Evolutionary conservation across 2,329 filamentous ascomycete species (phyloP), one percentile per base, ranked within the genome.

Genomic region (Sclerotinia subarctica): DNA sequence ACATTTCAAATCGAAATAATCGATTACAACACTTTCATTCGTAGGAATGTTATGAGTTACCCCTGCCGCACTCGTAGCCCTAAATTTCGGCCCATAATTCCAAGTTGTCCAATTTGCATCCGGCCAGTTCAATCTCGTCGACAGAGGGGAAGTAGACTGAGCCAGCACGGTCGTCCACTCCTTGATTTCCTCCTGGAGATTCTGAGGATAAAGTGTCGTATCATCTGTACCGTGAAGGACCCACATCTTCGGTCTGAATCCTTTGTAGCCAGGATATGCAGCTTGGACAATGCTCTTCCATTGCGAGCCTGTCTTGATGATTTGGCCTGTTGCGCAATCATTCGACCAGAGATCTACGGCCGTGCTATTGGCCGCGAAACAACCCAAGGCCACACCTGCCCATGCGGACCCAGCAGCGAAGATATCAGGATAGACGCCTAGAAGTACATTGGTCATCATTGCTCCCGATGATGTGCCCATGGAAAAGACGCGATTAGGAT

Each of bases 401-500:
- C 81, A 83, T 17, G 76, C 80, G 10, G 79, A 78, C 2, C 77
- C 82, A 1, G 81, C 82, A 1, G 77, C 77, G 70, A 84, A 83
- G 38, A 84, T 69, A 29, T 83, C 82, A 0, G 82, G 82, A 72
- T 84, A 84, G 0, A 79, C 77, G 2, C 80, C 82, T 0, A 79
- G 78, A 51, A 84, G 75, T 0, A 84, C 81, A 70, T 84, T 83
- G 2, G 81, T 82, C 82, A 84, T 83, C 81, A 84, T 84, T n/a
- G 78, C 81, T 1, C 82, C 82, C 2, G 58, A 67, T 5, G 57
- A 64, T 7, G 44, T 64, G 2, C 86, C 86, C 0, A 83, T 85
- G 1, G 83, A 83, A 69, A 83, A 88, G 2, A 88, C 83, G 66
- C 80, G 80, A 69, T 74, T 78, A 42, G 80, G 72, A 72, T 88